phyloP scores from a whole-genome alignment of 192 early-diverging fungal species.

The Entrophospora sp. region DNA sequence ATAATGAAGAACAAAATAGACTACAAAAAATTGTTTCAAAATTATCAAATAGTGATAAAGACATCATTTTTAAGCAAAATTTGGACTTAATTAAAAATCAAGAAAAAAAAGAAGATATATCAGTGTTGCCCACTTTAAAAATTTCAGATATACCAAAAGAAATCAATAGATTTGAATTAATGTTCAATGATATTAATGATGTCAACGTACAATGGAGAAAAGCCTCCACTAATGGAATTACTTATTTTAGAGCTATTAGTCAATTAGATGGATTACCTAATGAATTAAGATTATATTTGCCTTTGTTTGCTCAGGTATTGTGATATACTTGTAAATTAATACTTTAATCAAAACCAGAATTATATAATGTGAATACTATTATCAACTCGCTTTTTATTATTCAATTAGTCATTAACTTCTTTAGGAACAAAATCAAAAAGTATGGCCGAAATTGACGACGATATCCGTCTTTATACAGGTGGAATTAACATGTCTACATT shows the following conservation, averaged over 20 bases:
- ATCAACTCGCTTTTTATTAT: too few species aligned
- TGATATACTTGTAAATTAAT: too few species aligned
- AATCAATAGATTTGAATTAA: conserved; percentile 49
- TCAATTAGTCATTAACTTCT: conserved; percentile 45
- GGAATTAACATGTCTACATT: conserved; percentile 68
- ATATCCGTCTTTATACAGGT: conserved; percentile 75
- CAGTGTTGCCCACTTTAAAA: conserved; percentile 75
- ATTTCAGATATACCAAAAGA: conserved; percentile 64
- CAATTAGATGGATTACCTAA: conserved; percentile 51
- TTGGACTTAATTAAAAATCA: conserved; percentile 58
- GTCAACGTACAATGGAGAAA: conserved; percentile 66
- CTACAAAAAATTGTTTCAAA: conserved; percentile 51
- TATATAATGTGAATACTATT: too few species aligned
- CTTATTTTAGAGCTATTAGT: conserved; percentile 74
- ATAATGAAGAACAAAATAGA: conserved; percentile 54
- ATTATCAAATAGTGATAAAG: conserved; percentile 54
- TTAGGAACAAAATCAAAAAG: conserved; percentile 53
- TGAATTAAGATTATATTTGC: conserved; percentile 62
- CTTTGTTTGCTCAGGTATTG: conserved; percentile 70
- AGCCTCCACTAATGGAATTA: conserved; percentile 83
- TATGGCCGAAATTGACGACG: conserved; percentile 81
- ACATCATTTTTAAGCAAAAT: conserved; percentile 58
- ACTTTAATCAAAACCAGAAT: too few species aligned
- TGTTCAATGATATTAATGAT: conserved; percentile 36
- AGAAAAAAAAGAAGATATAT: conserved; percentile 65